Conservation (phyloP, 495 filamentous ascomycete species). For the Neurospora sp. region DNA sequence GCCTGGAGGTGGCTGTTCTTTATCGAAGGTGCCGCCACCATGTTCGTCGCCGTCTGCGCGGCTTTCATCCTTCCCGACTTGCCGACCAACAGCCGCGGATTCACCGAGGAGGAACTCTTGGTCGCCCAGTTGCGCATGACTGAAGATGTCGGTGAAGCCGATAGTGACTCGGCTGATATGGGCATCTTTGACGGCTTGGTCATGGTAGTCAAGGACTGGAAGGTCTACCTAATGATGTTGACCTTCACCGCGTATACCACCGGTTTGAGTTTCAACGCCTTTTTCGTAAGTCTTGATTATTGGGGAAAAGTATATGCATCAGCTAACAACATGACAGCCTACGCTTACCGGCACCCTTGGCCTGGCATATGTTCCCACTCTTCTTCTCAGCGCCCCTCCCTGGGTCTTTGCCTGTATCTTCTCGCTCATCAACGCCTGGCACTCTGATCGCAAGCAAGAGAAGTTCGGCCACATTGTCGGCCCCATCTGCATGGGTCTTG, state of each 20-base stretch:
- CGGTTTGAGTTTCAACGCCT: slow-evolving; percentile 38
- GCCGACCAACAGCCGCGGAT: slow-evolving; percentile 58
- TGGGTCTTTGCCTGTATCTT: slow-evolving; percentile 60
- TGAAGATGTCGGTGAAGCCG: slow-evolving; percentile 68
- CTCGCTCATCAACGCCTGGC: slow-evolving; percentile 61
- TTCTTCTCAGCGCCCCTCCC: slow-evolving; percentile 66
- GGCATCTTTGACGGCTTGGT: slow-evolving; percentile 55
- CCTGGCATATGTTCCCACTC: slow-evolving; percentile 54
- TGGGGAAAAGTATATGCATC: slow-evolving; percentile 12
- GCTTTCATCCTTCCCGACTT: slow-evolving; percentile 63
- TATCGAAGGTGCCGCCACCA: slow-evolving; percentile 54
- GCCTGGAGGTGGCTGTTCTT: slow-evolving; percentile 52
- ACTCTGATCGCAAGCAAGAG: slow-evolving; percentile 65
- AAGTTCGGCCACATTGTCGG: slow-evolving; percentile 61
- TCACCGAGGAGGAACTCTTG: slow-evolving; percentile 55
- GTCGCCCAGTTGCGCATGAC: slow-evolving; percentile 59
- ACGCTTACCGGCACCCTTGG: slow-evolving; percentile 67
- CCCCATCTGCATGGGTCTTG: slow-evolving; percentile 56
- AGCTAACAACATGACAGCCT: slow-evolving; percentile 58
- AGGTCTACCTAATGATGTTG: slow-evolving; percentile 47
- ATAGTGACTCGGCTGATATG: slow-evolving; percentile 49
- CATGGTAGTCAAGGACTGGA: slow-evolving; percentile 59
- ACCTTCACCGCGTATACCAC: slow-evolving; percentile 31
- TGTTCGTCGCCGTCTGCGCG: slow-evolving; percentile 32
- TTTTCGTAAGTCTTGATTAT: slow-evolving; percentile 19